A percentile compares a stretch with the other conserved stretches of the same genome.
These are phyloP conservation scores for Aureobasidium lini DNA, from an alignment of 2,329 filamentous ascomycete genomes.

Conservation along the genomic window DNA sequence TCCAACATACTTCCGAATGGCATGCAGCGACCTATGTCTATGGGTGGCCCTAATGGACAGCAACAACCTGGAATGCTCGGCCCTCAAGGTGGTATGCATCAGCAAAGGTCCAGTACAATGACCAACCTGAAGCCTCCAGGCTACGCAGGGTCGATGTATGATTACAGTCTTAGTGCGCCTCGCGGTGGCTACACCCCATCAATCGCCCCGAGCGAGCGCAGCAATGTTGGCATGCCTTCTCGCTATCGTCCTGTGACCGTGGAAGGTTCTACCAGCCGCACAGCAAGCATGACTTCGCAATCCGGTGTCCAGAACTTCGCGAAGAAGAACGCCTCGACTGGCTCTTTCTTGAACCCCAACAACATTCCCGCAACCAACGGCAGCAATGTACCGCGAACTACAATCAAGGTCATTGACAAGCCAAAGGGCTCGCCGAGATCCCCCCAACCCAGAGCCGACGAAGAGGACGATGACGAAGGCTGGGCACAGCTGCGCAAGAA, in stretches of 20 bases:
- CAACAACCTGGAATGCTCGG: conserved; percentile 68
- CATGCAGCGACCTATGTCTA: conserved; percentile 34
- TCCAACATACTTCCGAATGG: conserved; percentile 6
- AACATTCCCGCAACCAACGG: conserved; percentile 18
- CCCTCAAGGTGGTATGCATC: conserved; percentile 24
- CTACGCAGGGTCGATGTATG: conserved; percentile 30
- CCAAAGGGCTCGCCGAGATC: conserved; percentile 27
- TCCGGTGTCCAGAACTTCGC: background rate
- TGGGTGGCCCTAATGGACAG: conserved; percentile 23
- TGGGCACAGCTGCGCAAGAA: conserved; percentile 30
- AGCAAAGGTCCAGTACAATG: conserved; percentile 29
- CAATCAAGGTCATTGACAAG: conserved; percentile 31
- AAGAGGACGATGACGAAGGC: conserved; percentile 28
- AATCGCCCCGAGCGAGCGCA: conserved; percentile 91
- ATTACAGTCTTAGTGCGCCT: conserved; percentile 30
- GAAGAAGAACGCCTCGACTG: conserved; percentile 12
- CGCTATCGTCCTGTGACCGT: conserved; percentile 78
- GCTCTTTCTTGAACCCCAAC: conserved; percentile 26
- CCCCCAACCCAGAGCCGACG: conserved; percentile 15
- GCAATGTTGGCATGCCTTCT: conserved; percentile 82
- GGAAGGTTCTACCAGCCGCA: conserved; percentile 24
- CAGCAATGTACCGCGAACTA: conserved; percentile 20
- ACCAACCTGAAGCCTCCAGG: conserved; percentile 19
- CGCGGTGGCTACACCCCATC: conserved; percentile 69
- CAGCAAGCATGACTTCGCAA: conserved; percentile 30